Percentiles rank a stretch among this genome's conserved stretches.
Evolutionary conservation across 495 filamentous ascomycete genomes (phyloP).

Genomic region (Penicillium mononematosum): DNA sequence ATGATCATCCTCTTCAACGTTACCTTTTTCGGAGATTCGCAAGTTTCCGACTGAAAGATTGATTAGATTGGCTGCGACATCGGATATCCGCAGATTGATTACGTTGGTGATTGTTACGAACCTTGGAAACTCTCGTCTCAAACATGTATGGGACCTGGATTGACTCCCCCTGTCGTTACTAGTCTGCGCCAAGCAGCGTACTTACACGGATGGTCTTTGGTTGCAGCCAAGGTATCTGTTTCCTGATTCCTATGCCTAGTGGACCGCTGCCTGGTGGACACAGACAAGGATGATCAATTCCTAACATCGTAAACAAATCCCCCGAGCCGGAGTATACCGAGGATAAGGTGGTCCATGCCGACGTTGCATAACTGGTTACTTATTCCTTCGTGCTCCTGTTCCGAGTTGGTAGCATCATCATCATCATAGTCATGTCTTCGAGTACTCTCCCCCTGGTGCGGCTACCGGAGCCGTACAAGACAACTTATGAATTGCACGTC

Average conservation of each 20-base stretch:
- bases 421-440: not conserved
- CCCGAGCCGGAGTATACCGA: conserved; percentile 1
- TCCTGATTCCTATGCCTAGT: not conserved
- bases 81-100: not conserved
- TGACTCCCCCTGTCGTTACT: not conserved
- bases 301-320: not conserved
- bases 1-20: not conserved
- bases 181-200: not conserved
- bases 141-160: not conserved
- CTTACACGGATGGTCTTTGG: not conserved
- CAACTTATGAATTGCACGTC: conserved; percentile 21
- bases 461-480: conserved; percentile 27
- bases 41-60: not conserved
- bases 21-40: not conserved
- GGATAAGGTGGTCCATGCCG: not conserved
- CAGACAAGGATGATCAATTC: conserved; percentile 1
- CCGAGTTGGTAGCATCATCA: not conserved
- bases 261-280: not conserved
- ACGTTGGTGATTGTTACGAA: not conserved
- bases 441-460: conserved; percentile 19
- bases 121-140: not conserved
- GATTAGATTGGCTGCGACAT: not conserved
- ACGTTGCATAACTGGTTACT: not conserved
- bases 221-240: conserved; percentile 5
- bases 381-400: conserved; percentile 2